Base-by-base conservation (phyloP, 2,329 filamentous ascomycete species). In the Cladophialophora immunda region DNA sequence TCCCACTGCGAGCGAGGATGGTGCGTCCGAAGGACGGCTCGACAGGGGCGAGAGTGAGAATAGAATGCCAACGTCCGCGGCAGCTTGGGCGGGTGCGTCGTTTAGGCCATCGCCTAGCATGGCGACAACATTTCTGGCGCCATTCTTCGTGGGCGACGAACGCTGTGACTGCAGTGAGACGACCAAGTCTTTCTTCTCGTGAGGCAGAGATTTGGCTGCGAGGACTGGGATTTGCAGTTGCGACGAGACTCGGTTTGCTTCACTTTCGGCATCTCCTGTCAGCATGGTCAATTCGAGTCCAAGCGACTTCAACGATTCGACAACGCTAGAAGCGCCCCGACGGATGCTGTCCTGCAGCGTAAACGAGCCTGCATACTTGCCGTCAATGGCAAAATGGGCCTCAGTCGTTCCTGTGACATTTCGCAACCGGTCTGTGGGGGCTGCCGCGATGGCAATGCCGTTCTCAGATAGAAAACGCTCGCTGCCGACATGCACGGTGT, bases 81-180 rank as follows among this genome's bases (percentile, higher is more conserved):
- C 86, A 0, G 90, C 87, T 2, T 94, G 83, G 0, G 92, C 92
- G 2, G 87, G 83, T 0, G 91, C 89, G 73, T 94, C 92, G 76
- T 94, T 94, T 13, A 90, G 92, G 1, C 92, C 92, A 72, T 94
- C 91, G 41, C 92, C 92, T 58, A 87, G 85, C 77, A 94, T 70
- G 15, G 68, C 68, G 2, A 70, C 63, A 11, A 64, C 27, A 22
- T 45, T 54, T 25, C 58, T 29, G 11, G n/a, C 36, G 17, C 9
- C 30, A 22, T n/a, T 55, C n/a, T 22, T 55, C 29, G 7, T 13
- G 17, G 29, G 17, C 22, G 22, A 54, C 7, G 25, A 5, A n/a
- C 4, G n/a, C 4, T 25, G 17, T 30, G 29, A 38, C 41, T 62
- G 45, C 55, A 68, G 41, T 5, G 32, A 45, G 17, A 61, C 34